Percentiles rank a stretch among this genome's conserved stretches.
Evolutionary conservation across 2,329 filamentous ascomycete genomes (phyloP).

Genomic region (Aspergillus versicolor): DNA sequence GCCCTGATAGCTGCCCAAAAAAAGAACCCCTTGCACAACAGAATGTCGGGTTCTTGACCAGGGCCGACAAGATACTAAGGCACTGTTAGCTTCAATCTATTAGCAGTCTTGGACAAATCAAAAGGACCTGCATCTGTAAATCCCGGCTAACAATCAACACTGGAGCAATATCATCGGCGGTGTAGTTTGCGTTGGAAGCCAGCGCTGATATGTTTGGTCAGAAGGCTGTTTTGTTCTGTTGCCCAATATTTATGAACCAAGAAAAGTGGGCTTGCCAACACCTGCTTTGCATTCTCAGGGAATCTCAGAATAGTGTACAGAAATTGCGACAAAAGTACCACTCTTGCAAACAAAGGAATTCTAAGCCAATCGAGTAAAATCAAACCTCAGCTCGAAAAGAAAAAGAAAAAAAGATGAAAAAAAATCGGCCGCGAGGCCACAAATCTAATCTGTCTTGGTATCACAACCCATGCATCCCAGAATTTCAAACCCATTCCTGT

Average conservation of each 20-base stretch:
- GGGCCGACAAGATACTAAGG: constrained; percentile 20
- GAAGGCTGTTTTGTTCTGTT: constrained; percentile 10
- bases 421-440: constrained; percentile 38
- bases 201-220: neutral
- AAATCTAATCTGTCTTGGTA: constrained; percentile 41
- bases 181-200: constrained; percentile 10
- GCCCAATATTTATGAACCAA: constrained; percentile 6
- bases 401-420: constrained; percentile 21
- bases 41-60: constrained; percentile 20
- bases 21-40: constrained; percentile 17
- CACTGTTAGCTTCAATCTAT: constrained; percentile 11
- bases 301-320: constrained; percentile 17
- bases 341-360: constrained; percentile 16
- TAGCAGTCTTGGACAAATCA: constrained; percentile 18
- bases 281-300: constrained; percentile 17
- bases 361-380: constrained; percentile 8
- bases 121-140: constrained; percentile 11
- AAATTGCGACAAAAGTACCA: constrained; percentile 20
- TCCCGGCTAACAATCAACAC: constrained; percentile 19
- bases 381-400: constrained; percentile 11
- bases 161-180: constrained; percentile 11
- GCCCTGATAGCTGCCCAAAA: constrained; percentile 26
- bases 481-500: constrained; percentile 32
- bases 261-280: constrained; percentile 8
- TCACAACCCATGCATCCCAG: constrained; percentile 38